These are phyloP conservation scores for Xenosphaeropsis pyriputrescens DNA, from an alignment of 2,329 filamentous ascomycete species.

Conservation along the genomic window DNA sequence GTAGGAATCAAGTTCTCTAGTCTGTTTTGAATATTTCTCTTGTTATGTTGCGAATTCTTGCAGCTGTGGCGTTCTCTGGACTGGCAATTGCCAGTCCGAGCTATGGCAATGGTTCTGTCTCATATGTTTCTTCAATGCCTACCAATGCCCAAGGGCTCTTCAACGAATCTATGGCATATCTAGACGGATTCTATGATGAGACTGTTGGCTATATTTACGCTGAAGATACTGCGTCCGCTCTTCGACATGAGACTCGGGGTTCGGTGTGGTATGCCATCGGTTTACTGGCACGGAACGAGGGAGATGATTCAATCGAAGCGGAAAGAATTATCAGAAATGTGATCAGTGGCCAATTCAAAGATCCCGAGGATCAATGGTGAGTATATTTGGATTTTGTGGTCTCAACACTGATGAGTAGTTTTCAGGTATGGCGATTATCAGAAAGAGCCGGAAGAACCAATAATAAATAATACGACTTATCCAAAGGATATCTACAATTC, in stretches of 20 bases:
- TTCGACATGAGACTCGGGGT: constrained; percentile 37
- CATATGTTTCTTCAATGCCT: background rate
- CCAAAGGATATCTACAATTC: constrained; percentile 33
- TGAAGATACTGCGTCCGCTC: constrained; percentile 15
- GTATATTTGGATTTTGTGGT: background rate
- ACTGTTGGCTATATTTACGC: background rate
- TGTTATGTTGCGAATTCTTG: no score
- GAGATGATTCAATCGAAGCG: constrained; percentile 29
- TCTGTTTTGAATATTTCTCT: no score
- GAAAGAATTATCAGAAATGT: constrained; percentile 35
- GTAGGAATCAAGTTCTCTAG: no score
- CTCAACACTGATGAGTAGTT: background rate
- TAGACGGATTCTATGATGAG: background rate
- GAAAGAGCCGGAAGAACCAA: constrained; percentile 39
- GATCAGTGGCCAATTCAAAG: constrained; percentile 33
- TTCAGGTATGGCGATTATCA: constrained; percentile 34
- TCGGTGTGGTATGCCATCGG: constrained; percentile 42
- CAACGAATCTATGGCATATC: background rate
- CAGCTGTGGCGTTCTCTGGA: background rate
- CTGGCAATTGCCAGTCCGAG: background rate
- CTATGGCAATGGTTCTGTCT: background rate
- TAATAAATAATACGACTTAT: constrained; percentile 35
- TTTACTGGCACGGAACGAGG: constrained; percentile 34
- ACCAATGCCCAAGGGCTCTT: background rate
- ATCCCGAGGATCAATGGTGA: constrained; percentile 35